Base-by-base conservation (phyloP, 75 land plant genomes). In the Cupressus sempervirens region DNA sequence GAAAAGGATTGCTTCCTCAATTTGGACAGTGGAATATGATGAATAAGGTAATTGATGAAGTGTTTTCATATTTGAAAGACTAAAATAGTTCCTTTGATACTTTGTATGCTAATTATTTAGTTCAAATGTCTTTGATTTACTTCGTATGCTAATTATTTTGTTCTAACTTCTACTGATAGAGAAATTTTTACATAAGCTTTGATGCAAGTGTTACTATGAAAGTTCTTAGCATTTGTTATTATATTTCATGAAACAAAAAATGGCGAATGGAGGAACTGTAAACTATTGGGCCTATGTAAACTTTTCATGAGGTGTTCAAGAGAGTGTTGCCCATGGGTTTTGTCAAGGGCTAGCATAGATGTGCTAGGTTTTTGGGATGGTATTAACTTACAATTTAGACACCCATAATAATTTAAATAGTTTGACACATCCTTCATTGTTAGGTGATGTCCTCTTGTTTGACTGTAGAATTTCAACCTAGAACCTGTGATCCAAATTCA, bases 21-120 rank as follows among this genome's bases (percentile, higher is more conserved):
- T 92, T 97, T 89, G 99, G 99, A 36, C 97, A 95, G 62, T 97
- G 99, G 99, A 97, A 97, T 88, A 97, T 97, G 99, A 93, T 92
- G 91, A 94, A 97, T 76, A 97, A 95, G 94, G 99, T 97, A 83
- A 36, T 18, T 2, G 53, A 11, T 50, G 13, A 12, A 43, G 12
- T 50, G 14, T 32, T 4, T 75, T 9, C 9, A 76, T 20, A 15
- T 5, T 7, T n/a, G 38, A 2, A 45, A n/a, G 30, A 35, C 36
- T 2, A n/a, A n/a, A n/a, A n/a, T n/a, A n/a, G n/a, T n/a, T n/a
- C n/a, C n/a, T n/a, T n/a, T n/a, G n/a, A n/a, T n/a, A n/a, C n/a
- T n/a, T n/a, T n/a, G n/a, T n/a, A n/a, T 14, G 23, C 76, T 74
- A 74, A 73, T 32, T 32, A 23, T 6, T n/a, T 29, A 70, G 1